Conservation (phyloP, 208 protist genomes). For the Leptomonas pyrrhocoris region DNA sequence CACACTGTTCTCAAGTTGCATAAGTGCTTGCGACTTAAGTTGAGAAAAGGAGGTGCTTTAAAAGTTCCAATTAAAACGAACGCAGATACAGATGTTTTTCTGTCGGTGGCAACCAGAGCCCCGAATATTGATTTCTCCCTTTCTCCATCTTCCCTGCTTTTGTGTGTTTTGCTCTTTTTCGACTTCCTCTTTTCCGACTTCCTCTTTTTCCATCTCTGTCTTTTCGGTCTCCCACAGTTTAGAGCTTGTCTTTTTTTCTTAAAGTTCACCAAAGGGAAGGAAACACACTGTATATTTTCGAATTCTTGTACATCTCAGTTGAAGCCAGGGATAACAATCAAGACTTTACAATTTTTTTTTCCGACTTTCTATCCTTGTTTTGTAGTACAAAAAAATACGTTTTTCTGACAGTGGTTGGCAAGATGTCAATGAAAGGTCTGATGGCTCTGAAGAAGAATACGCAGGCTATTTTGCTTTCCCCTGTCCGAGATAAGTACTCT, state of each 20-base stretch:
- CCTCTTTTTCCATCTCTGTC: background rate
- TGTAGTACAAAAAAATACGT: background rate
- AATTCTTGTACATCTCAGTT: conserved; percentile 6
- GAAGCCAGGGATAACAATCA: conserved; percentile 16
- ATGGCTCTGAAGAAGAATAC: conserved; percentile 64
- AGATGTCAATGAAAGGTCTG: conserved; percentile 62
- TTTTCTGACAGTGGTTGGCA: background rate
- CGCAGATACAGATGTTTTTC: background rate
- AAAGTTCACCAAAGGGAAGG: background rate
- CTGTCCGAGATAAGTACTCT: conserved; percentile 89
- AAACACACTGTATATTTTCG: conserved; percentile 2
- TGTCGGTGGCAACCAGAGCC: background rate
- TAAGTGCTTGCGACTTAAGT: no score
- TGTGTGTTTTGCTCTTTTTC: background rate
- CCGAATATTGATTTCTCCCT: conserved; percentile 11
- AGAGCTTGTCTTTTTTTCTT: background rate
- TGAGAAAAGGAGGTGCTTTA: no score
- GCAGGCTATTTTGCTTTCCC: conserved; percentile 74
- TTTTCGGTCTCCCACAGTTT: background rate
- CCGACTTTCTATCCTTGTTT: conserved; percentile 9
- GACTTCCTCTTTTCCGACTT: background rate
- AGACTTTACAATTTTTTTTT: conserved; percentile 9
- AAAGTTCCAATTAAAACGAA: no score
- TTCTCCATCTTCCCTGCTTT: conserved; percentile 13
- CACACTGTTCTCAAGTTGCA: no score